Evolutionary conservation across 2,329 filamentous ascomycete genomes (phyloP), one percentile per base, ranked within the genome.

Genomic region (Penicillium sp.): DNA sequence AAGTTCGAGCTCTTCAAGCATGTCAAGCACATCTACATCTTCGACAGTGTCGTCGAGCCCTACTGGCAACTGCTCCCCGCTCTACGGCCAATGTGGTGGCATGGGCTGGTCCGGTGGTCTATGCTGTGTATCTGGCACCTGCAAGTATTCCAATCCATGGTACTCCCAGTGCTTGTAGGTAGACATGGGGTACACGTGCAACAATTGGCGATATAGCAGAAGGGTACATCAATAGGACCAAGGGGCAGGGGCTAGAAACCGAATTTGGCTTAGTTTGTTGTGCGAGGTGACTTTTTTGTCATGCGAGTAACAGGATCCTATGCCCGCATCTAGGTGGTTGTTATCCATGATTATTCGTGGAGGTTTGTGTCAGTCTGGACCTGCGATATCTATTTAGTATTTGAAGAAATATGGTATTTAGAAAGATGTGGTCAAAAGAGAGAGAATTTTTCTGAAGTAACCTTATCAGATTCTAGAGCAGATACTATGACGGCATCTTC

Each of bases 141-240:
- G 47, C 14, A 50, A 50, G 31, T 33, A 35, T 50, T 35, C 31
- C 33, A 50, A 50, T 36, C n/a, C 47, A 35, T 50, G 47, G 47
- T 50, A 50, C 33, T 50, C 47, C 33, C 47, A 50, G 47, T 50
- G 47, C 47, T 19, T 35, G n/a, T 50, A 50, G 31, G n/a, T 50
- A 50, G 31, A 37, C 31, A 50, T 50, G n/a, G 44, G 44, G 43
- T 31, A 16, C 43, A 46, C 43, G 22, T 47, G 14, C 14, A 47
- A 33, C 44, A 47, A n/a, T 33, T 13, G 24, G n/a, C 27, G 44
- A 24, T 33, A 33, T 33, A 33, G 44, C 44, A 18, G 44, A 47
- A 19, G 4, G 3, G 11, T 43, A 41, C 24, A 27, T 41, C 24
- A 33, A 14, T 6, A 35, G 22, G 44, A 33, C n/a, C 14, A 31